Conservation (phyloP, 306 rosid species). For the Ziziphus jujuba region DNA sequence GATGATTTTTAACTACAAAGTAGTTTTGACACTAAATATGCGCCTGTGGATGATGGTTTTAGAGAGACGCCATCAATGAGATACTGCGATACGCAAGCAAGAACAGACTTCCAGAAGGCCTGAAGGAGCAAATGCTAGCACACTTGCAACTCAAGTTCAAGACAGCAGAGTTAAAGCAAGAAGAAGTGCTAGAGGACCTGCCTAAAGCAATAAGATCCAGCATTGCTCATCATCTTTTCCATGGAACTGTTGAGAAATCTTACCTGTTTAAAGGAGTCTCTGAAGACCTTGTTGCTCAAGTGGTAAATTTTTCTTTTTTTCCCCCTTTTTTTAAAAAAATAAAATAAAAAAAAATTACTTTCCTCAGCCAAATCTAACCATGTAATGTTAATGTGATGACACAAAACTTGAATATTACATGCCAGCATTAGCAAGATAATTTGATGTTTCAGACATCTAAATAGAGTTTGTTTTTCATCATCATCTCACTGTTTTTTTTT, state of each 20-base stretch:
- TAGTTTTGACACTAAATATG: background rate
- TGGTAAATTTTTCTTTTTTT: constrained; percentile 40
- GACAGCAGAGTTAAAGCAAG: constrained; percentile 84
- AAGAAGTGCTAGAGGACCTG: constrained; percentile 61
- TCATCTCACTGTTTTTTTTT: constrained; percentile 16
- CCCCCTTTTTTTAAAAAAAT: background rate
- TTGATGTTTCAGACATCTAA: background rate
- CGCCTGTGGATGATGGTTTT: background rate
- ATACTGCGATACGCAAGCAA: constrained; percentile 68
- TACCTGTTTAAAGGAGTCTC: constrained; percentile 76
- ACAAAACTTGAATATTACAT: background rate
- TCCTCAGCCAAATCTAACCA: no score
- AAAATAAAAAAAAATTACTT: background rate
- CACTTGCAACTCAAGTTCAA: constrained; percentile 80
- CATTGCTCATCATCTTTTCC: constrained; percentile 77
- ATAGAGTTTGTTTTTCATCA: constrained; percentile 1
- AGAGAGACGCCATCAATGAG: constrained; percentile 77
- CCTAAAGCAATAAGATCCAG: constrained; percentile 82
- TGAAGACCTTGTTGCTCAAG: constrained; percentile 58
- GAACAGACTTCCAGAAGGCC: constrained; percentile 69
- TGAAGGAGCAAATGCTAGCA: constrained; percentile 83
- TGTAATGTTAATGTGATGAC: background rate
- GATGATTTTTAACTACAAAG: background rate
- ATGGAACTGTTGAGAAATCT: constrained; percentile 46
- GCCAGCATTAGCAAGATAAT: background rate